Evolutionary conservation across 768 basidiomycete genomes (phyloP), one percentile per base, ranked within the genome.

Genomic region (Tulasnella sp.): DNA sequence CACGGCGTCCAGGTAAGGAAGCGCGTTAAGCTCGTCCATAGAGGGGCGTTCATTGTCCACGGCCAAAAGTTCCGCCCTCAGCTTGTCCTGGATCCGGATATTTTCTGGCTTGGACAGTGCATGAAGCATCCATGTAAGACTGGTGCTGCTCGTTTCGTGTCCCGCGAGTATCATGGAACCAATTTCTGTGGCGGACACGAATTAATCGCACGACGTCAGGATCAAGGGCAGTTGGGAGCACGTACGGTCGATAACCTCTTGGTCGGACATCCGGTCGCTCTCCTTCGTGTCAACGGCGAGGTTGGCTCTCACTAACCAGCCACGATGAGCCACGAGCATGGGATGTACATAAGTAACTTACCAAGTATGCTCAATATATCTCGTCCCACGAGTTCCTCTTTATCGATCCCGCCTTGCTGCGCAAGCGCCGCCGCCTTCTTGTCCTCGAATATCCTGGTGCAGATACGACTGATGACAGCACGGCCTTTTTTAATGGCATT

Each of bases 101-200:
- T 73, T 68, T 0, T 72, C 71, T 40, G 76, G 62, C 58, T 75
- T 69, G 0, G 75, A 69, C 4, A 59, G 21, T 14, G 34, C 49
- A 25, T 53, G 43, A 1, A 59, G 37, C 8, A 43, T n/a, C 52
- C 58, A 52, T n/a, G 51, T 43, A 14, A 43, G 31, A 42, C 36
- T 14, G 1, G 17, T 53, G 35, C 21, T 35, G 9, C 37, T 59
- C 8, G 40, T 59, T 35, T 58, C 57, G 17, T 58, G 57, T 29
- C 80, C 80, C 0, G 80, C 79, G 1, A 77, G 70, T 15, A 82
- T 62, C 66, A 81, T 80, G 0, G 80, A 81, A 0, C 77, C 77
- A 0, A 81, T 74, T 72, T 82, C 80, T 80, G 62, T 25, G 35
- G 57, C 19, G 11, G 34, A 25, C 12, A 21, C 19, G 17, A 17